Base-by-base conservation (phyloP, 805 yeast species). In the Myxozyma udenii region DNA sequence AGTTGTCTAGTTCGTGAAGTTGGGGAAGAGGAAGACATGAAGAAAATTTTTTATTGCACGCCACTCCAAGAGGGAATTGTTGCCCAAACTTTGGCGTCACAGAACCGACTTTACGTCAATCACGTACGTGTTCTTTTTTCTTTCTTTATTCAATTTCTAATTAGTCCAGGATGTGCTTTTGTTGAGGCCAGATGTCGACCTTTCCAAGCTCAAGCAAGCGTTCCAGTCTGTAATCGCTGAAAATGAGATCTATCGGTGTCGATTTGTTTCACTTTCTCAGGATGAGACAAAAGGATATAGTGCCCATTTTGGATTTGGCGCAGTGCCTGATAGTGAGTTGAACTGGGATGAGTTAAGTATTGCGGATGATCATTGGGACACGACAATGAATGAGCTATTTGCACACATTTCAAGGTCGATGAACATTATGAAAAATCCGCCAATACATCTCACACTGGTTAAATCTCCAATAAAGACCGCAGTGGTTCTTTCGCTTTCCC, bases 61-160 rank as follows among this genome's bases (percentile, higher is more conserved):
- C 62, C 62, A 4, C 28, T 61, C 19, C 64, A 61, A 42, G 62
- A 58, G 5, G 61, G 62, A 1, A 61, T 61, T 16, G 25, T 61
- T 21, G 38, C 53, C 6, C 51, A 61, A 30, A 32, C 42, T 7
- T 24, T 51, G 3, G 30, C 38, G 9, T 46, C 59, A 3, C 33
- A 40, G 4, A 49, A 48, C 41, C 21, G 21, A 9, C 22, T 36
- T 4, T 58, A 58, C 32, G 26, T 50, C 18, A 56, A 56, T 28
- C 54, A 50, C 14, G 61, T 57, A 38, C 12, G 60, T 40, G 16
- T 19, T n/a, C 14, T 14, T 18, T 4, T 5, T 12, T 16, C 19
- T 7, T 40, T n/a, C 24, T 3, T 33, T n/a, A 35, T 22, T 22
- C 25, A 11, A 35, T 22, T 14, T 24, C 30, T 28, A 23, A 23